Base-by-base conservation (phyloP, 2,329 filamentous ascomycete genomes). In the Colletotrichum cereale region DNA sequence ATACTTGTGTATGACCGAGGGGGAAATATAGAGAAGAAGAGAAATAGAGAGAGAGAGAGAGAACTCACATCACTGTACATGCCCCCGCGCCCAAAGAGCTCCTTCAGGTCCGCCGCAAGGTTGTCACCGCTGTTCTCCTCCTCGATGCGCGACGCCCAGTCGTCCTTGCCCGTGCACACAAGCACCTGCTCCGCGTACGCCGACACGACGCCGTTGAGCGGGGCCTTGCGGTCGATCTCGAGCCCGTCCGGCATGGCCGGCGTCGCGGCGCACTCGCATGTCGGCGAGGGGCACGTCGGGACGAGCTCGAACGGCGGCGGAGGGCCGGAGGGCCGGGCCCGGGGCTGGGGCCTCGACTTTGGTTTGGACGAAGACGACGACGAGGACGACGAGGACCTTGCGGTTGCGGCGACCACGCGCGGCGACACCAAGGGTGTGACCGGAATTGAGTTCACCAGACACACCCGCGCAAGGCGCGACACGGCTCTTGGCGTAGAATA, bases 131-230 rank as follows among this genome's bases (percentile, higher is more conserved):
- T 87, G 75, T 91, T 89, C 71, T 97, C 94, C 56, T 97, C 91
- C 79, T 97, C 95, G 73, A 98, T 97, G 68, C 89, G 89, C 77
- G 92, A 95, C 36, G 87, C 85, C 95, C 95, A 98, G 82, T 97
- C 93, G 38, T 87, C 83, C 72, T 90, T 89, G 5, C 94, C 95
- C 0, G 95, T 97, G 73, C 92, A 95, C 18, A 98, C 86, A 12
- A 98, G 82, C 4, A 98, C 88, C 76, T 98, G 95, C 80, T 97
- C 92, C 1, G 90, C 86, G 79, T 97, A 97, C 1, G 87, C 85
- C 2, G 92, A 86, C 82, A 97, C 95, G 7, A 92, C 92, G 16
- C 93, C 93, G 78, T 93, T 91, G 53, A 98, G 84, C 24, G 88
- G 86, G 48, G 88, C 88, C 72, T 89, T 86, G 76, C 87, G 86